Percentiles rank a stretch among this genome's conserved stretches.
phyloP scores from a whole-genome alignment of 2,329 filamentous ascomycete genomes.

The Fusarium circinatum region DNA sequence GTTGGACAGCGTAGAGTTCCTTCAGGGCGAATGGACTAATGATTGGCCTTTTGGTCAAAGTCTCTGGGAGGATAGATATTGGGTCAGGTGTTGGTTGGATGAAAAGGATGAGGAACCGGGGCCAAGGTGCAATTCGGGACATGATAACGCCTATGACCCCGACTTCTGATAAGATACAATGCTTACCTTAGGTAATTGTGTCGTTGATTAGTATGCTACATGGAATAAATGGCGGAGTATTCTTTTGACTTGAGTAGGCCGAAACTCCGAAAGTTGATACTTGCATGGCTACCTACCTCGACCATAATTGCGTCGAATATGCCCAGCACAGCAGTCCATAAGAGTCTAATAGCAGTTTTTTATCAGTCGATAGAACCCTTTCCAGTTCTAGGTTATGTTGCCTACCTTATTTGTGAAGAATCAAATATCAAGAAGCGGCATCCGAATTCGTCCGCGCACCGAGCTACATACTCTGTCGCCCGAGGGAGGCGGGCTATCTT shows the following conservation, averaged over 20 bases:
- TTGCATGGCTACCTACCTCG: neutral
- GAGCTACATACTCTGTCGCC: too few relatives aligned
- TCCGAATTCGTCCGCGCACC: too few relatives aligned
- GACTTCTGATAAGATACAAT: neutral
- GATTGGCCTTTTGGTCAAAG: neutral
- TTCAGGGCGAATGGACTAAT: neutral
- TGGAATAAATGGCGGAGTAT: neutral
- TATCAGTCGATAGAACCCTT: fast-evolving
- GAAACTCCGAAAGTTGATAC: neutral
- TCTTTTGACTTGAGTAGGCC: neutral
- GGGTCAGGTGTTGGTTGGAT: too few relatives aligned
- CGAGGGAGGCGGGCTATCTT: too few relatives aligned
- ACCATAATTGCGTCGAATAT: too few relatives aligned
- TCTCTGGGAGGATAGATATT: too few relatives aligned
- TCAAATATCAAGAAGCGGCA: too few relatives aligned
- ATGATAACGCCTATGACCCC: neutral
- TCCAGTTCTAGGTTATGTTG: too few relatives aligned
- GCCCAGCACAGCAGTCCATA: too few relatives aligned
- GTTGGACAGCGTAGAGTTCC: neutral
- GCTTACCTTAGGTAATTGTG: neutral
- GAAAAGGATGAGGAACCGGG: too few relatives aligned
- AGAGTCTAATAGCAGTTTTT: too few relatives aligned
- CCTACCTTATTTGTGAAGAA: too few relatives aligned
- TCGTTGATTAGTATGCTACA: neutral
- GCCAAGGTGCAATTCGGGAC: neutral